A percentile compares a stretch with the other conserved stretches of the same genome.
phyloP scores from a whole-genome alignment of 106 monocot genomes.

The Acorus gramineus region DNA sequence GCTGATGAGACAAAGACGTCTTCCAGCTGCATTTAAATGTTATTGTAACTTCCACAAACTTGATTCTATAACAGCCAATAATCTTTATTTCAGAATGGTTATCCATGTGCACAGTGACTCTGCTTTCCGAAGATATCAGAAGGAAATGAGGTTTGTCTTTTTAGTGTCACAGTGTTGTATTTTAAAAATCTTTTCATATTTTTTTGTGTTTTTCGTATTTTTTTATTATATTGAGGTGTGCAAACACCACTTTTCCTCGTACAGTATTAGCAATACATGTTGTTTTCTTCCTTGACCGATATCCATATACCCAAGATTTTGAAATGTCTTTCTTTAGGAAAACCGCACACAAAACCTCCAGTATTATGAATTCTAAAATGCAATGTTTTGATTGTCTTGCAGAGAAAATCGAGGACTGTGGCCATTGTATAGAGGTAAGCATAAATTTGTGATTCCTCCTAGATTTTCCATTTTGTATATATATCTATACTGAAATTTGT shows the following conservation, averaged over 20 bases:
- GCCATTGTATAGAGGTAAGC: conserved; percentile 90
- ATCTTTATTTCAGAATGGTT: conserved; percentile 85
- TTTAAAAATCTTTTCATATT: not conserved
- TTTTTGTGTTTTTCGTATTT: not conserved
- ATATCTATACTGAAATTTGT: no score
- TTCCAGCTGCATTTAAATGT: conserved; percentile 80
- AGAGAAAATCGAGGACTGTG: conserved; percentile 80
- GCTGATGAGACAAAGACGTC: conserved; percentile 79
- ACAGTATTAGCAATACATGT: no score
- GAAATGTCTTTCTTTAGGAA: not conserved
- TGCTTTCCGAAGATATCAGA: conserved; percentile 87
- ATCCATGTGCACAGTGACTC: conserved; percentile 90
- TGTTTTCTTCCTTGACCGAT: not conserved
- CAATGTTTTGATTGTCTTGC: conserved; percentile 10
- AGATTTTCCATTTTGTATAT: no score
- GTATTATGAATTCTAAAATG: not conserved
- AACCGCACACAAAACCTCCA: not conserved
- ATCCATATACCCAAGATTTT: not conserved
- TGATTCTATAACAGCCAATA: conserved; percentile 47
- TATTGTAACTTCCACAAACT: conserved; percentile 86
- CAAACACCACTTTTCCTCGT: no score
- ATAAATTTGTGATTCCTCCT: not conserved
- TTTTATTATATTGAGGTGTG: no score
- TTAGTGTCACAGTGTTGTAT: not conserved
- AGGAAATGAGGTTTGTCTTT: conserved; percentile 77